Evolutionary conservation across 805 yeast species (phyloP), one percentile per base, ranked within the genome.

Genomic region (Metschnikowia cerradonensis): DNA sequence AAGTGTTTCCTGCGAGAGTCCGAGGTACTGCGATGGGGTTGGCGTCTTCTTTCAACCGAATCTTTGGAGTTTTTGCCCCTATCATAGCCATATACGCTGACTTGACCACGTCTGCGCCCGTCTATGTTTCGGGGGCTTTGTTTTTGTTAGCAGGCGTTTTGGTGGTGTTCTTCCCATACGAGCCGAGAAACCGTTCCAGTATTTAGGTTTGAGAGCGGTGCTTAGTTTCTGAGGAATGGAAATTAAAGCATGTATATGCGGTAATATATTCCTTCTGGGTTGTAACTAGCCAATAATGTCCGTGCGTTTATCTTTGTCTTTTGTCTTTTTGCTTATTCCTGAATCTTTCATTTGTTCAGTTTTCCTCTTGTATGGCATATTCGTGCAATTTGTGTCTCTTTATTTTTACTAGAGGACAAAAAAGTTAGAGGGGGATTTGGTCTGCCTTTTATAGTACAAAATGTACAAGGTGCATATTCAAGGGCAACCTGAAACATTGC

Each of bases 21-120:
- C 58, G 76, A 52, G 83, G 83, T 14, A 82, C 88, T 1, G 88
- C 84, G 42, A 77, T 78, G 40, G 84, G 86, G 3, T 56, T 83
- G 15, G 79, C 83, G 7, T 73, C 85, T n/a, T 80, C 81, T 6
- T 70, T 72, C 33, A 76, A 76, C 54, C 67, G 86, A 65, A 57
- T 79, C 26, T 66, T 78, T 47, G 85, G 84, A 47, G 77, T 76
- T 19, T 73, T 81, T 60, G 83, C 82, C 5, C 86, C 86, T 19
- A 77, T 81, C 32, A 77, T 80, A 35, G 78, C 75, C 43, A 80
- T 78, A 56, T 80, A 70, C 62, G 79, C 80, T 3, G 79, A 82
- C 57, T 69, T 79, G 49, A 71, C 77, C n/a, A 72, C 82, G 2
- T 60, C 82, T 1, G 81, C 82, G 15, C 86, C 86, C 4, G 79